phyloP scores from a whole-genome alignment of 768 basidiomycete genomes.

The Termitomyces bulborhizus region DNA sequence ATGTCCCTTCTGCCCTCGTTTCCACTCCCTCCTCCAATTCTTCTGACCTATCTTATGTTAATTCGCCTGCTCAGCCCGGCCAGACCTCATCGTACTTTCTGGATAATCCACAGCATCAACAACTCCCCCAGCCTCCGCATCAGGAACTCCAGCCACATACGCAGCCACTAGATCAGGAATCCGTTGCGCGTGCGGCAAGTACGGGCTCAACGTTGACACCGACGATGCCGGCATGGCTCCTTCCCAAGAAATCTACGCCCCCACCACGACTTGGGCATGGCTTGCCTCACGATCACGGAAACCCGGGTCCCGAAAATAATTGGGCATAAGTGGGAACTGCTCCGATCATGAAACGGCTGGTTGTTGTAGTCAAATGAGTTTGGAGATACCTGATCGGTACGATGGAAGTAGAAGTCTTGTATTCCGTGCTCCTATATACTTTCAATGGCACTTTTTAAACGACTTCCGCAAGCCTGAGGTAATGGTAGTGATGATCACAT shows the following conservation, averaged over 20 bases:
- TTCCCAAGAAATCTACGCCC: conserved; percentile 32
- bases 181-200: not conserved
- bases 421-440: not conserved
- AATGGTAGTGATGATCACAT: not conserved
- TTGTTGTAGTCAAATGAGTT: not conserved
- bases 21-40: not conserved
- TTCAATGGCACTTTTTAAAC: not conserved
- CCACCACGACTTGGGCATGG: conserved; percentile 7
- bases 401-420: not conserved
- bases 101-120: conserved; percentile 9
- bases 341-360: not conserved
- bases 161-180: not conserved
- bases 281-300: not conserved
- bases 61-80: not conserved
- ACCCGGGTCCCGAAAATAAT: not conserved
- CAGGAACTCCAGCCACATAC: conserved; percentile 2
- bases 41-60: conserved; percentile 8
- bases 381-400: not conserved
- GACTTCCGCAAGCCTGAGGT: not conserved
- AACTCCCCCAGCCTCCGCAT: not conserved
- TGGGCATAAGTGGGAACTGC: not conserved
- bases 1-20: not conserved
- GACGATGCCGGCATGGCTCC: conserved; percentile 37
- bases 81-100: conserved; percentile 5
- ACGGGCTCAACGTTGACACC: not conserved